phyloP scores from a whole-genome alignment of 495 filamentous ascomycete genomes.

The Diplogelasinospora grovesii region DNA sequence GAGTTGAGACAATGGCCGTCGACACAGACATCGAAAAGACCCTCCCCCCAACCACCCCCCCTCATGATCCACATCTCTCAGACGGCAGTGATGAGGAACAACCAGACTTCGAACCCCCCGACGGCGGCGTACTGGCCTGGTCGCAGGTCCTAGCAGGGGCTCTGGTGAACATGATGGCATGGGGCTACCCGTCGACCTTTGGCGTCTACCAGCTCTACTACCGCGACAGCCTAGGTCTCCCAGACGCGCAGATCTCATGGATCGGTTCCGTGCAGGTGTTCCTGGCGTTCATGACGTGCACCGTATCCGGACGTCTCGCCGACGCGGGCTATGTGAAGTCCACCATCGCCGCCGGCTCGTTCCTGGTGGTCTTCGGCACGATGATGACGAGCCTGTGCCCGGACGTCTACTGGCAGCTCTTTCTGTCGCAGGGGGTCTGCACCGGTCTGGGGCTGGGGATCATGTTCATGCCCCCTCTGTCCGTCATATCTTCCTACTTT shows the following conservation, averaged over 20 bases:
- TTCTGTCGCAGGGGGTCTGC: constrained; percentile 37
- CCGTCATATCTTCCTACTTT: constrained; percentile 37
- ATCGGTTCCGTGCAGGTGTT: constrained; percentile 42
- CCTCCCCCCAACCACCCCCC: neutral
- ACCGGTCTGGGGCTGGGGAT: constrained; percentile 37
- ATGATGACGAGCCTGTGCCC: constrained; percentile 37
- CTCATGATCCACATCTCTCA: too few relatives aligned
- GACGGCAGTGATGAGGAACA: constrained; percentile 6
- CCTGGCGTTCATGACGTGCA: constrained; percentile 33
- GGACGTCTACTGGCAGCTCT: constrained; percentile 39
- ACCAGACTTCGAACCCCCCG: constrained; percentile 23
- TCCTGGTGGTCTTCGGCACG: constrained; percentile 34
- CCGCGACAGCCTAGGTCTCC: constrained; percentile 33
- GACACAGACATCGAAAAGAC: constrained; percentile 8
- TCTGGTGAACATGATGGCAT: constrained; percentile 35
- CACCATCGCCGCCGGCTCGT: constrained; percentile 27
- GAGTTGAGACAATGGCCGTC: constrained; percentile 2
- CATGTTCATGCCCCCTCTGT: constrained; percentile 38
- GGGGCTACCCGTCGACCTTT: constrained; percentile 38
- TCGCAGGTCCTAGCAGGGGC: constrained; percentile 33
- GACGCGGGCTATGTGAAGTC: constrained; percentile 37
- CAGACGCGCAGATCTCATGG: constrained; percentile 37
- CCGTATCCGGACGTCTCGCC: constrained; percentile 32
- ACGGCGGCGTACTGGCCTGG: constrained; percentile 38
- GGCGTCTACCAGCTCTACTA: constrained; percentile 44